Evolutionary conservation across 345 rosid species (phyloP).

Genomic region (Iberis pinnata): DNA sequence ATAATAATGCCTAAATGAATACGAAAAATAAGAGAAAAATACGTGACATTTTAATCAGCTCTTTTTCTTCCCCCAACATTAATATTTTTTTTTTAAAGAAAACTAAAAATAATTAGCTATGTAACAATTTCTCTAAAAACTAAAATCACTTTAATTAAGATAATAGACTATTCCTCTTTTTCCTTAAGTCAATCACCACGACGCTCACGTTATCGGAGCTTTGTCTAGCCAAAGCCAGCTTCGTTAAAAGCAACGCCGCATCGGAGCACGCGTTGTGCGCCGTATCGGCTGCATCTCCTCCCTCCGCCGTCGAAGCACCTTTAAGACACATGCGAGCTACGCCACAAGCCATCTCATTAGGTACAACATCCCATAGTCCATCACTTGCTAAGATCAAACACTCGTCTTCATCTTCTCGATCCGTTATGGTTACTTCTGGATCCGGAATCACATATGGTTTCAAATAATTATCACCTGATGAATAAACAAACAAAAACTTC

Average conservation of each 20-base stretch:
- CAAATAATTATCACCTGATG: conserved; percentile 75
- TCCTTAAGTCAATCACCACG: conserved; percentile 72
- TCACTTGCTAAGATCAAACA: conserved; percentile 78
- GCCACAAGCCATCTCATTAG: conserved; percentile 72
- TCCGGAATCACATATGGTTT: conserved; percentile 82
- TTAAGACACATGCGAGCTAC: conserved; percentile 65
- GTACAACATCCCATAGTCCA: conserved; percentile 93
- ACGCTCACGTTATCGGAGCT: conserved; percentile 90
- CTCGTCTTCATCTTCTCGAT: conserved; percentile 64
- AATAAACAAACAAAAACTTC: too few species aligned
- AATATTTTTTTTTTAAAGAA: too few species aligned
- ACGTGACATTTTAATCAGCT: not conserved
- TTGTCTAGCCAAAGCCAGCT: conserved; percentile 72
- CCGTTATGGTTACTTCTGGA: conserved; percentile 66
- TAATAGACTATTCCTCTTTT: conserved; percentile 2
- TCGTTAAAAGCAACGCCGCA: conserved; percentile 61
- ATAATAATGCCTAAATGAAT: too few species aligned
- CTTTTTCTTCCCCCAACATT: conserved; percentile 7
- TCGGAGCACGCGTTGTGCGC: conserved; percentile 61
- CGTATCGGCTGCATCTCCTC: not conserved
- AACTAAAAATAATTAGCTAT: conserved; percentile 32
- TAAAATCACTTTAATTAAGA: conserved; percentile 2
- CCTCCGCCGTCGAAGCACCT: conserved; percentile 13
- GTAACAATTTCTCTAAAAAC: conserved; percentile 12
- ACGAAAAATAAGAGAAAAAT: not conserved